Conservation (phyloP, 805 yeast species). For the Yarrowia alimentaria region DNA sequence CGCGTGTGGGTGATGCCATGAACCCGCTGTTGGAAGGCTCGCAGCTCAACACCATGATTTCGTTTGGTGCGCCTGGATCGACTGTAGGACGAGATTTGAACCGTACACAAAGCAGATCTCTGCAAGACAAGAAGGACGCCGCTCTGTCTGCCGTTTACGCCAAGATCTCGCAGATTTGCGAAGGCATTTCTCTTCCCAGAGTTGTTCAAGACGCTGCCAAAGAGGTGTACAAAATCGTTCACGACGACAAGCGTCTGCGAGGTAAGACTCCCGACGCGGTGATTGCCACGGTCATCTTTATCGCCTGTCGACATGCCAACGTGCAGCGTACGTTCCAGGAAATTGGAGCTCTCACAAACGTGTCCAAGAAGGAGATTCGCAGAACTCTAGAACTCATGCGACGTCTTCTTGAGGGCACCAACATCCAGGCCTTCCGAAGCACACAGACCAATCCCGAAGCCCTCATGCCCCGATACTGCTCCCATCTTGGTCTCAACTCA, state of each 20-base stretch:
- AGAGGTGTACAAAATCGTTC: slow-evolving; percentile 88
- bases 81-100: slow-evolving; percentile 84
- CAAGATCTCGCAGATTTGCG: slow-evolving; percentile 92
- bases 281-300: slow-evolving; percentile 93
- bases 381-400: slow-evolving; percentile 83
- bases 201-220: slow-evolving; percentile 97
- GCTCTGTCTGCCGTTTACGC: slow-evolving; percentile 86
- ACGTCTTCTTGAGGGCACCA: slow-evolving; percentile 50
- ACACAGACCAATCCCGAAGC: slow-evolving; percentile 92
- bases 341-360: slow-evolving; percentile 91
- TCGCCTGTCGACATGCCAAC: slow-evolving; percentile 91
- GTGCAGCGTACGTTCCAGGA: slow-evolving; percentile 95
- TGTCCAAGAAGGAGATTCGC: slow-evolving; percentile 92
- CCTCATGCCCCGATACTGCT: slow-evolving; percentile 91
- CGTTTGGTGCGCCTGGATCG: slow-evolving; percentile 82
- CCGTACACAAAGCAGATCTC: slow-evolving; percentile 81
- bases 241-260: slow-evolving; percentile 79
- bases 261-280: slow-evolving; percentile 92
- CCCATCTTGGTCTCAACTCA: slow-evolving; percentile 83
- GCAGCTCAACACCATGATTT: slow-evolving; percentile 88
- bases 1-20: slow-evolving; percentile 98
- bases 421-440: slow-evolving; percentile 50
- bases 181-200: slow-evolving; percentile 90
- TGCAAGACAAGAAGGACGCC: slow-evolving; percentile 83
- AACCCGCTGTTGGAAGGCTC: slow-evolving; percentile 89